A percentile compares a stretch with the other conserved stretches of the same genome.
These are phyloP conservation scores for Xylariaceae sp. DNA, from an alignment of 2,329 filamentous ascomycete genomes.

Conservation along the genomic window DNA sequence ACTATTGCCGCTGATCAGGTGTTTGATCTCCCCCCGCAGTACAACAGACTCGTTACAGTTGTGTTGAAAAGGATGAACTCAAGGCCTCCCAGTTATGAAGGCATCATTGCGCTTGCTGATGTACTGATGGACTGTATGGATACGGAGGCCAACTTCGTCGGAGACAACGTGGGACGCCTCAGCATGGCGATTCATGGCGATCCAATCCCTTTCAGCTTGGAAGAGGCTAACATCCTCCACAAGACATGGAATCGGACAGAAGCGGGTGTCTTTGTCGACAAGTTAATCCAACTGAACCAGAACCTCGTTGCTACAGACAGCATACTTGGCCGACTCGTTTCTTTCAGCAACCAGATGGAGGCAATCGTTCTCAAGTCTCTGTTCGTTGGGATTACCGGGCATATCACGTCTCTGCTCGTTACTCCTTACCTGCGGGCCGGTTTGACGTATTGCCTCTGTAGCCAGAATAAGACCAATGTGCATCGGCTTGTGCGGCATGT, in stretches of 20 bases:
- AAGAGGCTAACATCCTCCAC: conserved; percentile 44
- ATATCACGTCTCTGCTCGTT: conserved; percentile 42
- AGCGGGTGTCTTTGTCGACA: conserved; percentile 56
- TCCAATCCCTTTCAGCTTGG: conserved; percentile 41
- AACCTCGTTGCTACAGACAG: conserved; percentile 46
- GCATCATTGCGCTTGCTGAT: conserved; percentile 47
- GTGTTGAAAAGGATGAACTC: conserved; percentile 45
- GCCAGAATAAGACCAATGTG: conserved; percentile 33
- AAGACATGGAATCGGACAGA: conserved; percentile 36
- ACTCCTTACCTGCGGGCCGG: conserved; percentile 56
- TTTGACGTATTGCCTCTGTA: conserved; percentile 46
- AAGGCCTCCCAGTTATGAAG: conserved; percentile 50
- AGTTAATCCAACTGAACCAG: conserved; percentile 59
- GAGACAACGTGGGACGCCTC: conserved; percentile 40
- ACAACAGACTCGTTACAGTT: conserved; percentile 48
- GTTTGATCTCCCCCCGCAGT: conserved; percentile 50
- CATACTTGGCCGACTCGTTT: conserved; percentile 55
- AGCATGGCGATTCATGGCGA: conserved; percentile 30
- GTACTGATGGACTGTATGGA: conserved; percentile 42
- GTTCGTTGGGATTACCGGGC: conserved; percentile 48
- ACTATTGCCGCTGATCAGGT: conserved; percentile 56
- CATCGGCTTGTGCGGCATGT: conserved; percentile 41
- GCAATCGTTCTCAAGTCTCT: conserved; percentile 49
- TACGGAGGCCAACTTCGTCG: conserved; percentile 36
- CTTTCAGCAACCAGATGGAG: conserved; percentile 48